These are phyloP conservation scores for Cadophora sp. DNA, from an alignment of 2,329 filamentous ascomycete species.

Conservation along the genomic window DNA sequence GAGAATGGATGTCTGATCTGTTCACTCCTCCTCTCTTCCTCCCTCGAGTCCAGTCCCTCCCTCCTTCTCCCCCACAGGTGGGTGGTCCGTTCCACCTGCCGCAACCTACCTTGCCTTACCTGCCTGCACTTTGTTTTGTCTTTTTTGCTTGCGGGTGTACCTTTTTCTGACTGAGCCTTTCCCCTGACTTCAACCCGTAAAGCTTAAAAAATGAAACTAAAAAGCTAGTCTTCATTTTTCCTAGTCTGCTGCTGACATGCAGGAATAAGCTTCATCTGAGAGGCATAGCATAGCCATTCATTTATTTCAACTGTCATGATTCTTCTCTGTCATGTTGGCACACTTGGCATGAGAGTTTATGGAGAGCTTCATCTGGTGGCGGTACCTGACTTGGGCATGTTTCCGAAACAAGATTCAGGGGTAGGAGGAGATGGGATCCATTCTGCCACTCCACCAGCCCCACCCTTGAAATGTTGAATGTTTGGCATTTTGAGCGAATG, in stretches of 20 bases:
- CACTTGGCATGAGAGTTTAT: background rate
- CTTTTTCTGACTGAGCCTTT: background rate
- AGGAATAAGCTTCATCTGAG: constrained; percentile 2
- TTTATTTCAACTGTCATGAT: no score
- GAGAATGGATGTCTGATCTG: background rate
- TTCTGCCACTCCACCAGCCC: background rate
- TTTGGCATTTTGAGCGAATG: background rate
- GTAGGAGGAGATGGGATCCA: background rate
- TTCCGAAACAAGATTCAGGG: constrained; percentile 6
- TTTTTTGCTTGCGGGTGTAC: background rate
- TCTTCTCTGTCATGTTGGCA: background rate
- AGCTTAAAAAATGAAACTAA: background rate
- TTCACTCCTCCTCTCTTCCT: background rate
- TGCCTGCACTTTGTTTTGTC: background rate
- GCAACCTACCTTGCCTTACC: background rate
- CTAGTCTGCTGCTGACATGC: background rate
- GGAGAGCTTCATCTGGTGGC: background rate
- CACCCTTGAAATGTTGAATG: constrained; percentile 1
- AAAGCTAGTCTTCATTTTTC: no score
- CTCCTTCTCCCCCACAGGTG: background rate
- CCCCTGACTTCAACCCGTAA: constrained; percentile 4
- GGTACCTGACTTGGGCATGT: background rate
- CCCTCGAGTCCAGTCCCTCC: background rate
- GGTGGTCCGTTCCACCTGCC: background rate
- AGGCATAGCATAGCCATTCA: background rate